A percentile compares a stretch with the other conserved stretches of the same genome.
Evolutionary conservation across 345 rosid species (phyloP).

Genomic region (Turritis glabra): DNA sequence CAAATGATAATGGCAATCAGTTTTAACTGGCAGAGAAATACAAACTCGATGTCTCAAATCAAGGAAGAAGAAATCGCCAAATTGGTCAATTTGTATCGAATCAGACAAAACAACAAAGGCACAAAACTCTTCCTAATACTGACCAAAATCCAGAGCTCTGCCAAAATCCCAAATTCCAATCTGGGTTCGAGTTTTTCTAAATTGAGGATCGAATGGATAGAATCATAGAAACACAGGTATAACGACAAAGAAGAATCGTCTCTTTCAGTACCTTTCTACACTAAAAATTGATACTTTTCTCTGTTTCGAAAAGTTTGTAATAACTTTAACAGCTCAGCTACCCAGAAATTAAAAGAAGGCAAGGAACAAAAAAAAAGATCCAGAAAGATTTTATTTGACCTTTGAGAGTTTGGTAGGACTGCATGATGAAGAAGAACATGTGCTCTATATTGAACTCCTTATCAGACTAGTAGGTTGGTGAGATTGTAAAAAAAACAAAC

Average conservation of each 20-base stretch:
- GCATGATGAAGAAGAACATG: constrained; percentile 31
- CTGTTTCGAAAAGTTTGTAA: constrained; percentile 8
- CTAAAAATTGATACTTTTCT: constrained; percentile 20
- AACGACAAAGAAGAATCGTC: constrained; percentile 13
- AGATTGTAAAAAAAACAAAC: not conserved
- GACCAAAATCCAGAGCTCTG: not conserved
- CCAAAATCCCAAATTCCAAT: not conserved
- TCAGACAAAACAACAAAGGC: not conserved
- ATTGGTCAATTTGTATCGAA: not conserved
- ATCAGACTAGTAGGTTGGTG: constrained; percentile 33
- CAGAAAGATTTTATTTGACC: constrained; percentile 25
- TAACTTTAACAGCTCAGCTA: constrained; percentile 24
- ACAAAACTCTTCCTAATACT: not conserved
- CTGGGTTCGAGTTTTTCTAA: not conserved
- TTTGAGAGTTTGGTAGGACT: constrained; percentile 26
- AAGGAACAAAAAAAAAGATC: not conserved
- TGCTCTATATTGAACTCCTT: constrained; percentile 20
- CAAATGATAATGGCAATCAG: constrained; percentile 1
- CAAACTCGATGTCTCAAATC: not conserved
- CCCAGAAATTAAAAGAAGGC: constrained; percentile 2
- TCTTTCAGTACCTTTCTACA: constrained; percentile 9
- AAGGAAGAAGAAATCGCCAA: not conserved
- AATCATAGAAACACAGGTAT: not conserved
- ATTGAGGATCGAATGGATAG: constrained; percentile 4
- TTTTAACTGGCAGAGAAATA: not conserved